Percentiles rank a stretch among this genome's conserved stretches.
These are phyloP conservation scores for Neofusicoccum laricinum DNA, from an alignment of 2,329 filamentous ascomycete genomes.

Conservation along the genomic window DNA sequence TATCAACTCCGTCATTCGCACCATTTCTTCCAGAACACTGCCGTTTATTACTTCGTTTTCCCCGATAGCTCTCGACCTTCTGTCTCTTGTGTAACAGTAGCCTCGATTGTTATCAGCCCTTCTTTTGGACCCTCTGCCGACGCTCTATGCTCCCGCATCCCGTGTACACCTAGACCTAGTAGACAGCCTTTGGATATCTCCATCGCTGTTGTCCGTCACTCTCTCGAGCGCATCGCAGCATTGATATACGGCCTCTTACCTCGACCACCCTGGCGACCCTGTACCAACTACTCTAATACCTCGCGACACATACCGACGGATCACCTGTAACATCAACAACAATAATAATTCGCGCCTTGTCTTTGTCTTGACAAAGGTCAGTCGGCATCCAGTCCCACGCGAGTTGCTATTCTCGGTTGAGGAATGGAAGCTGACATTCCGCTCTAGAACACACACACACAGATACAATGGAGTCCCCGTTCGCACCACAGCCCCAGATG, in stretches of 20 bases:
- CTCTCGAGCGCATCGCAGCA: constrained; percentile 25
- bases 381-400: neutral
- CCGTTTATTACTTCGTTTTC: constrained; percentile 31
- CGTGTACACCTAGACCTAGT: constrained; percentile 26
- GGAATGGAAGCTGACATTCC: constrained; percentile 27
- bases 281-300: constrained; percentile 15
- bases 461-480: constrained; percentile 64
- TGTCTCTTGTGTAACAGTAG: constrained; percentile 27
- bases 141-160: neutral
- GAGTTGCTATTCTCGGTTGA: constrained; percentile 2
- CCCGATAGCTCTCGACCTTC: constrained; percentile 33
- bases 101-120: constrained; percentile 35
- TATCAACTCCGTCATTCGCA: constrained; percentile 42
- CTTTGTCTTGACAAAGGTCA: constrained; percentile 8
- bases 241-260: constrained; percentile 1
- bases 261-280: constrained; percentile 1
- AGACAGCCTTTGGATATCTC: constrained; percentile 38
- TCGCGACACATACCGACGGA: constrained; percentile 1
- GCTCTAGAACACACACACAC: neutral
- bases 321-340: constrained; percentile 7
- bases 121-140: constrained; percentile 29
- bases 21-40: constrained; percentile 29
- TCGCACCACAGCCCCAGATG: constrained; percentile 50
- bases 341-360: constrained; percentile 3
- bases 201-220: constrained; percentile 40